phyloP scores from a whole-genome alignment of 257 asterid genomes.

The Nyctanthes arbortristis region DNA sequence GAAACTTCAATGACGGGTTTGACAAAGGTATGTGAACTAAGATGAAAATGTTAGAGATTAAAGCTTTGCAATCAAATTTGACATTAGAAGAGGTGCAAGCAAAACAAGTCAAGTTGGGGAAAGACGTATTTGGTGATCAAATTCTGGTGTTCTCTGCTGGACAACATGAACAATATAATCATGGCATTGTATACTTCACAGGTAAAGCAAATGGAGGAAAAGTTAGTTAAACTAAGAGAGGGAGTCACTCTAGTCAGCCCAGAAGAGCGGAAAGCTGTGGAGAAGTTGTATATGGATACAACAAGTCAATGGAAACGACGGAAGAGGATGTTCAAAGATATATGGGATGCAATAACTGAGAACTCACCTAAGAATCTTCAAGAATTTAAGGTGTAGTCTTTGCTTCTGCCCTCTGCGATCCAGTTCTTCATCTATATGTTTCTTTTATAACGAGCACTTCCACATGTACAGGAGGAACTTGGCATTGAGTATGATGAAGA shows the following conservation, averaged over 20 bases:
- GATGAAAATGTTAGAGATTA: too few relatives aligned
- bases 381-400: slow-evolving; percentile 69
- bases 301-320: slow-evolving; percentile 82
- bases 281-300: slow-evolving; percentile 45
- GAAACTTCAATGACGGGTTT: too few relatives aligned
- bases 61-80: slow-evolving; percentile 78
- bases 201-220: slow-evolving; percentile 82
- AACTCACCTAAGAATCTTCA: slow-evolving; percentile 84
- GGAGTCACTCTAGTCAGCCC: slow-evolving; percentile 87
- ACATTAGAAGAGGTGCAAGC: slow-evolving; percentile 73
- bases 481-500: slow-evolving; percentile 93
- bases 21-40: too few relatives aligned
- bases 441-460: slow-evolving; percentile 1
- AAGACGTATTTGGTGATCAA: slow-evolving; percentile 50
- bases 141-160: background rate
- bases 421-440: background rate
- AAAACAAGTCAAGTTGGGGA: slow-evolving; percentile 52
- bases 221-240: slow-evolving; percentile 68
- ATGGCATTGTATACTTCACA: slow-evolving; percentile 28
- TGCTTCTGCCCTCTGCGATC: background rate
- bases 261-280: slow-evolving; percentile 74
- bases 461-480: slow-evolving; percentile 74
- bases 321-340: slow-evolving; percentile 89
- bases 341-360: slow-evolving; percentile 95
- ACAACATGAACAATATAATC: slow-evolving; percentile 10